phyloP scores from a whole-genome alignment of 495 filamentous ascomycete genomes.

The Neurospora sp. region DNA sequence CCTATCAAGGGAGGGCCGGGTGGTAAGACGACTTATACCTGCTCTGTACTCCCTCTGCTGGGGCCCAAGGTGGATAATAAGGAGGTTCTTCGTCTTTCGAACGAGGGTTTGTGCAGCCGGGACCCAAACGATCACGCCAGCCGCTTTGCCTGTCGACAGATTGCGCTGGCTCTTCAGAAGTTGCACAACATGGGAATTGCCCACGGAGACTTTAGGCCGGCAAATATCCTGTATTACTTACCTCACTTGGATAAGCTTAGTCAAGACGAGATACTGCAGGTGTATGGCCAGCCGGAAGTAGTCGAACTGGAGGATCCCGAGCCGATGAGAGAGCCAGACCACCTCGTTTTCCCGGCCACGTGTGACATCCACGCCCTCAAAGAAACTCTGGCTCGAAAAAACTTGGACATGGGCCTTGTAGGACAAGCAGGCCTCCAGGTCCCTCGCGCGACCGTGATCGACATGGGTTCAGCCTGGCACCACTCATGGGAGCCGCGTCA shows the following conservation, averaged over 20 bases:
- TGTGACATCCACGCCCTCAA: not conserved
- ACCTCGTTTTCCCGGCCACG: not conserved
- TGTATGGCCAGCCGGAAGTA: not conserved
- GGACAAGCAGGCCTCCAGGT: not conserved
- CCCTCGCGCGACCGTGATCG: not conserved
- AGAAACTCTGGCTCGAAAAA: not conserved
- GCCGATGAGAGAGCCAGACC: not conserved
- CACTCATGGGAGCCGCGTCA: not conserved
- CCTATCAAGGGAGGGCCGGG: not conserved
- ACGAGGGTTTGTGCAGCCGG: not conserved
- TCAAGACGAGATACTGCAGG: not conserved
- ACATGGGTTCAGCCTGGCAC: not conserved
- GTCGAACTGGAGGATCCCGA: not conserved
- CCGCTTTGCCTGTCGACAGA: not conserved
- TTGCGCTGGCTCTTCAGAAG: not conserved
- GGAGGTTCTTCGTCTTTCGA: not conserved
- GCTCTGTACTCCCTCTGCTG: not conserved
- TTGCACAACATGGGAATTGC: not conserved
- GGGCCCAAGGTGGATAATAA: not conserved
- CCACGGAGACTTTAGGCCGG: conserved; percentile 1
- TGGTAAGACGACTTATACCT: not conserved
- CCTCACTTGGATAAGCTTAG: not conserved
- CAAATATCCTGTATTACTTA: not conserved
- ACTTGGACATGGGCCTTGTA: not conserved
- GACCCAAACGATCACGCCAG: not conserved